Base-by-base conservation (phyloP, 1,284 basidiomycete genomes). In the Wallemia mellicola region DNA sequence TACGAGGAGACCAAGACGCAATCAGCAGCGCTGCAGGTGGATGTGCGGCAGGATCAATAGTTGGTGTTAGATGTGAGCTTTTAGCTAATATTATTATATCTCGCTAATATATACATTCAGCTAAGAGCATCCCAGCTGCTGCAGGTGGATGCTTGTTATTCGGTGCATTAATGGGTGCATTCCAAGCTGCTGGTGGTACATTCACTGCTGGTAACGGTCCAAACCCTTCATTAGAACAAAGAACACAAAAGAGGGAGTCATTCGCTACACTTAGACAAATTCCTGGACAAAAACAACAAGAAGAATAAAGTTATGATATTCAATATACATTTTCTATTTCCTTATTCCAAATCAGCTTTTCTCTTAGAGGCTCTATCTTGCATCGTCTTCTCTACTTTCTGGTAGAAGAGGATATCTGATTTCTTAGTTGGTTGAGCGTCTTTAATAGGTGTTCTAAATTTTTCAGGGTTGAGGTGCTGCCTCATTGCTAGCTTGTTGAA, bases 31-130 rank as follows among this genome's bases (percentile, higher is more conserved):
- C 83, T 58, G 79, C 79, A 59, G 89, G 86, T 63, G 89, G 84
- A 60, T 94, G 89, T 71, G 89, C 88, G 58, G 87, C 88, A 60
- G 89, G 89, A 58, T 85, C 94, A 70, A 73, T 94, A 63, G 84
- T 85, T 54, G 89, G 89, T 62, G 74, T 89, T 62, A 76, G 81
- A 72, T 75, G 86, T 86, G 68, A 61, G 77, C 74, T 60, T 59
- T 57, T 61, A 32, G 28, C 28, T 48, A 15, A 28, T 24, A 54
- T 60, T 22, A 24, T 14, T 9, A 57, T 33, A 14, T 19, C 54
- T 24, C 57, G n/a, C 62, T 61, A 60, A 30, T 59, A 33, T 38
- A 32, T 58, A 32, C n/a, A 17, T 61, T 28, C 64, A 88, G 86
- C 79, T 60, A 79, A 84, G 63, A 94, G 88, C 25, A 66, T 94